Evolutionary conservation across 148 eudicot species (phyloP).

Genomic region (Polygonum aviculare): DNA sequence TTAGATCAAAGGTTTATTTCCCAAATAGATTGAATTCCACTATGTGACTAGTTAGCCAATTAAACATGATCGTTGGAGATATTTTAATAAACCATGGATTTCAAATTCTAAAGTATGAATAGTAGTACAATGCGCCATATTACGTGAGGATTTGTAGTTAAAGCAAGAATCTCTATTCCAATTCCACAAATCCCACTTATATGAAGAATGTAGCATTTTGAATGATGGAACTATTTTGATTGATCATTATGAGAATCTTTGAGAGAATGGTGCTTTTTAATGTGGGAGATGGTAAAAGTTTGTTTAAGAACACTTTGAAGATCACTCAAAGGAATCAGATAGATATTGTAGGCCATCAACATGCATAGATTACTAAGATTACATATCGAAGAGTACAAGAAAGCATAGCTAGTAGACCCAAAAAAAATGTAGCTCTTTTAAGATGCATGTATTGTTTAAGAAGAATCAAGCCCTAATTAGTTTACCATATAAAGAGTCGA

Average conservation of each 20-base stretch:
- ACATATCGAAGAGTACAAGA: not conserved
- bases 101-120: not conserved
- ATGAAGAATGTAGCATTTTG: not conserved
- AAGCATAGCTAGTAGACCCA: not conserved
- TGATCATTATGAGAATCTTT: not conserved
- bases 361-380: not conserved
- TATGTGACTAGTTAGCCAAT: too few relatives aligned
- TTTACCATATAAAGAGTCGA: not conserved
- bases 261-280: not conserved
- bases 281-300: not conserved
- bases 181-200: not conserved
- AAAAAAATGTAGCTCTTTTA: not conserved
- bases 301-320: slow-evolving; percentile 4
- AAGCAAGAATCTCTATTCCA: not conserved
- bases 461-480: not conserved
- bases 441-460: not conserved
- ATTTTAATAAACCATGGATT: not conserved
- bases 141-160: not conserved
- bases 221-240: not conserved
- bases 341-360: slow-evolving; percentile 5
- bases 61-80: not conserved
- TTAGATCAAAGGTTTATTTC: not conserved
- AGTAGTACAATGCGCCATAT: not conserved
- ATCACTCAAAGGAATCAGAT: slow-evolving; percentile 1
- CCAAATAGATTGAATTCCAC: too few relatives aligned